Evolutionary conservation across 768 basidiomycete species (phyloP), one percentile per base, ranked within the genome.

Genomic region (Kwoniella newhampshirensis): DNA sequence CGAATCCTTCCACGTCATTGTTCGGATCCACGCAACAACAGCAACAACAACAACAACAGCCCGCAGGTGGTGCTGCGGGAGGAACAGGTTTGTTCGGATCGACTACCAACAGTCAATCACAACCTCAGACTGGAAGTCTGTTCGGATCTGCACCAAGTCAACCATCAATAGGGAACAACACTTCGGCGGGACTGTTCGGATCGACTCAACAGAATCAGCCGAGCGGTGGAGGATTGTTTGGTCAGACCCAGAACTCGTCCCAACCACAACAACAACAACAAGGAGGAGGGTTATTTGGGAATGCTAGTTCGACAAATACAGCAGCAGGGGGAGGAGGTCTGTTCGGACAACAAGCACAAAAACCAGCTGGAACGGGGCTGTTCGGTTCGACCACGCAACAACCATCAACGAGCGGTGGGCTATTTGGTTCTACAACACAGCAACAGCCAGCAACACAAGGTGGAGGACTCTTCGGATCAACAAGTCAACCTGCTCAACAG

Each of bases 361-460:
- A 54, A 35, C 53, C 44, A 23, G 4, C 46, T 41, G 35, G 36
- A 9, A 45, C 47, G n/a, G 57, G 61, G 41, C 55, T 66, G 9
- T 70, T 70, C 28, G 64, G 68, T 32, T 64, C 67, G 8, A 59
- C 56, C 8, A 41, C 51, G 17, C 60, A 42, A 52, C 58, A 52
- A 30, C 58, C 9, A 46, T 4, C 58, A 54, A 30, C 28, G 15
- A n/a, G 48, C 13, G 32, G 41, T 4, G 53, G 48, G 17, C 21
- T 56, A 27, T 60, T 64, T 37, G 51, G 52, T 28, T 43, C 37
- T 8, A 43, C 26, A 27, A 26, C 35, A 36, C 13, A 32, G 23
- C 60, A 66, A 41, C 47, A 26, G 23, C 57, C 56, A 49, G 53
- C 48, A 45, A 56, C 50, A 37, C 57, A 57, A 32, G 37, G 32